Evolutionary conservation across 495 filamentous ascomycete genomes (phyloP).

Genomic region (Trichoderma virens): DNA sequence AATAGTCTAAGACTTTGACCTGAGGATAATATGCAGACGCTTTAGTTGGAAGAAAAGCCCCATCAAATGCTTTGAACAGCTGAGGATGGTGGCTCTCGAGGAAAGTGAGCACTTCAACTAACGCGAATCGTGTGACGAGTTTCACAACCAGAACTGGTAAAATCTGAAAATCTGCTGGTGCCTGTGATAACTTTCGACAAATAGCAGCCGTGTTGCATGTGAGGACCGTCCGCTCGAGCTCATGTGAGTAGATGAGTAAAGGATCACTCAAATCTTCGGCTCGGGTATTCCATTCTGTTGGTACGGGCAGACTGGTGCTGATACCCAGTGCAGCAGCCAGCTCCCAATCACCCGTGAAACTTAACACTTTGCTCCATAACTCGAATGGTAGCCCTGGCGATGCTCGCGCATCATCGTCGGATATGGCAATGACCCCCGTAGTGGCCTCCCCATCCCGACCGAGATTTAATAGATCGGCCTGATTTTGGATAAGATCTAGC

Average conservation of each 20-base stretch:
- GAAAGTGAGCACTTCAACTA: conserved; percentile 68
- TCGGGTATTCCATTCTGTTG: conserved; percentile 50
- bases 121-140: conserved; percentile 83
- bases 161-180: conserved; percentile 58
- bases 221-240: conserved; percentile 76
- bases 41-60: conserved; percentile 74
- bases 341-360: conserved; percentile 83
- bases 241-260: conserved; percentile 46
- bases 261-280: conserved; percentile 34
- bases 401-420: conserved; percentile 22
- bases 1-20: conserved; percentile 80
- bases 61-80: conserved; percentile 75
- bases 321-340: conserved; percentile 71
- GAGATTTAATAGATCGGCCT: conserved; percentile 53
- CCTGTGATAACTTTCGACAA: conserved; percentile 56
- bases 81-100: conserved; percentile 70
- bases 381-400: conserved; percentile 58
- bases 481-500: conserved; percentile 57
- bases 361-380: conserved; percentile 81
- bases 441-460: conserved; percentile 50
- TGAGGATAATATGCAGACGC: conserved; percentile 82
- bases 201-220: conserved; percentile 59
- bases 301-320: conserved; percentile 64
- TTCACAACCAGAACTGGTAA: conserved; percentile 76
- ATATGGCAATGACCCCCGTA: conserved; percentile 23